Conservation (phyloP, 2,329 filamentous ascomycete species). For the Neoarthrinium moseri region DNA sequence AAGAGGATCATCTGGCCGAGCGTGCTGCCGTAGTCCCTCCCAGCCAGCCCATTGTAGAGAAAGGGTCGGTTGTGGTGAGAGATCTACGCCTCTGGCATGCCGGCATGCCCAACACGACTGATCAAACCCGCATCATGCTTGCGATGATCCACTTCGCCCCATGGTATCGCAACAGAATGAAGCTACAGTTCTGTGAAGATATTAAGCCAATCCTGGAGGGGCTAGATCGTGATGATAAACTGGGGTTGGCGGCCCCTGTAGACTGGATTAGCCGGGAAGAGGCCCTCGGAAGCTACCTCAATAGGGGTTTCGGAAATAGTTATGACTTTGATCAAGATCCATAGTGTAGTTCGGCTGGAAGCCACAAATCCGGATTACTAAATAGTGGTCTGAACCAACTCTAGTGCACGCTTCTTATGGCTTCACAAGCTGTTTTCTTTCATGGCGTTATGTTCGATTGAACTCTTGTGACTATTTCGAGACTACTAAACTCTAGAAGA, state of each 20-base stretch:
- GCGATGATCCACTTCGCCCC: slow-evolving; percentile 59
- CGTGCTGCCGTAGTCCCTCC: slow-evolving; percentile 38
- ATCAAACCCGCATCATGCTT: slow-evolving; percentile 55
- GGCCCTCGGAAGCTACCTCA: slow-evolving; percentile 46
- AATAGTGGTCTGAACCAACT: no score
- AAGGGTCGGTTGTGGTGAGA: slow-evolving; percentile 56
- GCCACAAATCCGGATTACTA: no score
- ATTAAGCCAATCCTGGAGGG: slow-evolving; percentile 42
- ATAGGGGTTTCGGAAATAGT: slow-evolving; percentile 58
- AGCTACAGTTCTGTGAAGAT: slow-evolving; percentile 50
- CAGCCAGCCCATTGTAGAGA: slow-evolving; percentile 48
- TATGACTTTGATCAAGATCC: slow-evolving; percentile 57
- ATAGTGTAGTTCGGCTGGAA: no score
- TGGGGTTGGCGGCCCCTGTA: slow-evolving; percentile 47
- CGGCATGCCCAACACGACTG: slow-evolving; percentile 57
- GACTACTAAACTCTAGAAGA: no score
- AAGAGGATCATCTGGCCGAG: slow-evolving; percentile 34
- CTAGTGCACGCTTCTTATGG: no score
- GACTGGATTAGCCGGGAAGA: slow-evolving; percentile 44
- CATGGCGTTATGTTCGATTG: no score
- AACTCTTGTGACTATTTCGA: no score
- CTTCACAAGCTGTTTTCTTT: no score
- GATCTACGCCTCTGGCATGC: slow-evolving; percentile 64
- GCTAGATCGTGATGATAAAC: slow-evolving; percentile 24
- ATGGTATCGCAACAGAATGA: slow-evolving; percentile 58